phyloP scores from a whole-genome alignment of 106 monocot species.

The Allium fistulosum region DNA sequence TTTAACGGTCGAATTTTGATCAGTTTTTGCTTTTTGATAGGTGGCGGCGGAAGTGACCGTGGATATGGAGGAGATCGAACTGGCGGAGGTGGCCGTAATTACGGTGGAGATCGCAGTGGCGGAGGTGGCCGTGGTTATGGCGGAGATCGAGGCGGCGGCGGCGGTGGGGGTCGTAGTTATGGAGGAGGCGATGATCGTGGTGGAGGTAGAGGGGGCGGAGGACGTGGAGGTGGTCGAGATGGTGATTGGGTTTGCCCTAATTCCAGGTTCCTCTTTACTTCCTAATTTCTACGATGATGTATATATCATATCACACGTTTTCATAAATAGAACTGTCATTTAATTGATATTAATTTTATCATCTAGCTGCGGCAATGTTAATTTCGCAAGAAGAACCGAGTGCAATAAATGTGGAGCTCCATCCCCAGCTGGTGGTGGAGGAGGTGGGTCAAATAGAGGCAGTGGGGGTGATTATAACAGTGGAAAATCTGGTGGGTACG shows the following conservation, averaged over 20 bases:
- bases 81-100: constrained; percentile 27
- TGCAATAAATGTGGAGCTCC: constrained; percentile 93
- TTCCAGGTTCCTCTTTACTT: constrained; percentile 36
- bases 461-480: constrained; percentile 18
- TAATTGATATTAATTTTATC: background rate
- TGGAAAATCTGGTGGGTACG: constrained; percentile 25
- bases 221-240: constrained; percentile 62
- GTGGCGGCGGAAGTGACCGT: constrained; percentile 38
- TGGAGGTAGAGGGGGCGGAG: constrained; percentile 18
- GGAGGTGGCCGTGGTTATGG: constrained; percentile 21
- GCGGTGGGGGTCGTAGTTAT: constrained; percentile 33
- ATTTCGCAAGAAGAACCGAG: constrained; percentile 90
- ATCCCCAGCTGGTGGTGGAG: constrained; percentile 36
- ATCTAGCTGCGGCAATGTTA: constrained; percentile 84
- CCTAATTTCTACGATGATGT: background rate
- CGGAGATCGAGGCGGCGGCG: constrained; percentile 37
- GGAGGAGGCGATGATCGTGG: constrained; percentile 23
- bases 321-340: background rate
- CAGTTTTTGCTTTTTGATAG: constrained; percentile 1
- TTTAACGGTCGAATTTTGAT: background rate
- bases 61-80: constrained; percentile 11
- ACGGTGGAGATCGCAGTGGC: constrained; percentile 42
- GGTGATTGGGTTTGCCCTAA: constrained; percentile 97
- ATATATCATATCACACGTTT: background rate
- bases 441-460: constrained; percentile 35